These are phyloP conservation scores for Bertia moriformis DNA, from an alignment of 2,329 filamentous ascomycete species.

Conservation along the genomic window DNA sequence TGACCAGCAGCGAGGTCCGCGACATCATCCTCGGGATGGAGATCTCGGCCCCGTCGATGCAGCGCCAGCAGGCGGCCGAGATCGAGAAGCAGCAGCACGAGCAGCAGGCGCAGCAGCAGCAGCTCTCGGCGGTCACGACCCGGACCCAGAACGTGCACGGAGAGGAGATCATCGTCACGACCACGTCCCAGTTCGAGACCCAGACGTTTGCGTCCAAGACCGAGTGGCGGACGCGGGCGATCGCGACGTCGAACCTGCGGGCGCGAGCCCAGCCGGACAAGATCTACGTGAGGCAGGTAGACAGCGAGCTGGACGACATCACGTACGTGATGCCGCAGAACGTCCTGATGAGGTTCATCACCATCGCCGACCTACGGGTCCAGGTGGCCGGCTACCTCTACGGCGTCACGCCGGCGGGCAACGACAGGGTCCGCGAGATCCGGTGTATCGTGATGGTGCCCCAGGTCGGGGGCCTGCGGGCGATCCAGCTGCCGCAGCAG, in stretches of 20 bases:
- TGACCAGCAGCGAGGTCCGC: slow-evolving; percentile 91
- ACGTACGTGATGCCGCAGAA: slow-evolving; percentile 99
- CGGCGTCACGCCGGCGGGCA: slow-evolving; percentile 80
- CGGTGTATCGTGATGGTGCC: slow-evolving; percentile 95
- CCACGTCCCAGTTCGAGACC: slow-evolving; percentile 94
- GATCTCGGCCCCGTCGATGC: slow-evolving; percentile 93
- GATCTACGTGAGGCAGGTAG: slow-evolving; percentile 94
- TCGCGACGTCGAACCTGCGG: slow-evolving; percentile 87
- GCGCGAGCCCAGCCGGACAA: slow-evolving; percentile 94
- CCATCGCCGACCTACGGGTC: slow-evolving; percentile 85
- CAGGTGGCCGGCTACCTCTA: slow-evolving; percentile 95
- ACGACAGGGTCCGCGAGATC: slow-evolving; percentile 93
- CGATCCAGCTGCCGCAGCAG: slow-evolving; percentile 78
- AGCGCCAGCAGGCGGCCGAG: slow-evolving; percentile 93
- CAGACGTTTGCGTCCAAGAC: slow-evolving; percentile 97
- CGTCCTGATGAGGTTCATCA: slow-evolving; percentile 94
- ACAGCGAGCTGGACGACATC: slow-evolving; percentile 77
- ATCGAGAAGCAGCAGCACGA: slow-evolving; percentile 99
- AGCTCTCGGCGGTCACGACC: slow-evolving; percentile 91
- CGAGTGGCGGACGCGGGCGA: slow-evolving; percentile 92
- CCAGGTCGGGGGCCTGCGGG: slow-evolving; percentile 84
- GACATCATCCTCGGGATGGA: slow-evolving; percentile 99
- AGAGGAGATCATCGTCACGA: slow-evolving; percentile 95
- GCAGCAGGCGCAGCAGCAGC: too few relatives aligned
- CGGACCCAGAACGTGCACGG: slow-evolving; percentile 96